Base-by-base conservation (phyloP, 2,329 filamentous ascomycete genomes). In the Magnaporthiopsis rhizophila region DNA sequence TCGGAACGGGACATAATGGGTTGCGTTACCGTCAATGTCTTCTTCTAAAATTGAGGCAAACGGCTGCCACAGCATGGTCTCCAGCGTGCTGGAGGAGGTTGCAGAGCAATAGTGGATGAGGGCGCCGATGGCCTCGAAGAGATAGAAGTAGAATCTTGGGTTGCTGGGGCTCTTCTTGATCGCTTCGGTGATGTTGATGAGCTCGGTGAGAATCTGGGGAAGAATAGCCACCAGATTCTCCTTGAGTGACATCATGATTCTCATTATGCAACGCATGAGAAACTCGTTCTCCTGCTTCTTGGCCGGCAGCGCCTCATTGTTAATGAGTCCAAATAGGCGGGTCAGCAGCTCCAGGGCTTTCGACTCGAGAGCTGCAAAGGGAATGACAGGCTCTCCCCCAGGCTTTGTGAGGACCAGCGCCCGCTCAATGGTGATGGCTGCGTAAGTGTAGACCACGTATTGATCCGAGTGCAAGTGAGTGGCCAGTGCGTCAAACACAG, bases 281-380 rank as follows among this genome's bases (percentile, higher is more conserved):
- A 98, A 99, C 74, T 99, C 95, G 73, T 99, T 99, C 77, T 99
- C 95, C 73, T 99, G 95, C 67, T 99, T 87, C 81, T 98, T 99
- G 68, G 94, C 87, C 0, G 96, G 89, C 13, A 90, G 89, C 4
- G 83, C 82, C 70, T 97, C 89, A 73, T 90, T 91, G 73, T 96
- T 90, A 68, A 99, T 92, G 63, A 99, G 83, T 68, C 89, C 88
- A 82, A 99, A 98, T 15, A 99, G 82, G 72, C 98, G 94, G 64
- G 91, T 84, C 26, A 98, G 80, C 2, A 99, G 84, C 69, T 96
- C 92, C 74, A 92, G 93, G 30, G 94, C 87, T 67, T 95, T 86
- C 0, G 89, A 89, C 65, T 89, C 85, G 64, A 99, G 91, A 68
- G 92, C 90, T 13, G 85, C 82, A 59, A 90, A 86, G 36, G 89